Evolutionary conservation across 108 stramenopile species (phyloP), one percentile per base, ranked within the genome.

Genomic region (Epithemia pelagica): DNA sequence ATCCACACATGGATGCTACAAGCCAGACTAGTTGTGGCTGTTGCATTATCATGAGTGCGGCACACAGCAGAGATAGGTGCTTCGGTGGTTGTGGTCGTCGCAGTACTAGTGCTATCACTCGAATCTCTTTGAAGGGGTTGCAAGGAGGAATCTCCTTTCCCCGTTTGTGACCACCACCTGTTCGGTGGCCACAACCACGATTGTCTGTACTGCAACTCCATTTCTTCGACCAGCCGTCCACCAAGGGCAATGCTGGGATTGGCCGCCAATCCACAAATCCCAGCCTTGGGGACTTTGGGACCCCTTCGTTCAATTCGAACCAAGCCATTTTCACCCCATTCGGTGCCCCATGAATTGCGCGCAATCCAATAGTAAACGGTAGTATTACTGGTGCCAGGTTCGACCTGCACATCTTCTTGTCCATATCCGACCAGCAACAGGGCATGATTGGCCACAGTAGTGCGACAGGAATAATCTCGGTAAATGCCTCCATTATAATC

Each of bases 321-420:
- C 52, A 78, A 88, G 19, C 90, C 90, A 56, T 85, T 69, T 62
- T 87, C 86, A 22, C 90, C 90, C 90, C 90, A 91, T 8, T 68
- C 73, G 20, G 25, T 64, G 1, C 87, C 85, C 90, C 80, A 84
- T 7, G 78, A 78, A 65, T 91, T 91, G 0, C 87, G 75, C 24
- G 85, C 83, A 65, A 88, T 84, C 79, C 83, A 88, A 64, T 86
- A 90, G 3, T 32, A 58, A 10, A 5, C 10, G 23, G 51, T 52
- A 20, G 37, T 46, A 18, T 19, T 32, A 5, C 10, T 46, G 37
- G 37, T 46, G 18, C 53, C 52, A 20, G 1, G 22, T 0, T 0
- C 21, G 1, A 76, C 68, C 25, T 37, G 51, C 5, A 58, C 55
- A 21, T 62, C 73, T 33, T 81, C 80, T 60, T 82, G 69, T n/a